These are phyloP conservation scores for Boletus reticuloceps DNA, from an alignment of 768 basidiomycete species.

Conservation along the genomic window DNA sequence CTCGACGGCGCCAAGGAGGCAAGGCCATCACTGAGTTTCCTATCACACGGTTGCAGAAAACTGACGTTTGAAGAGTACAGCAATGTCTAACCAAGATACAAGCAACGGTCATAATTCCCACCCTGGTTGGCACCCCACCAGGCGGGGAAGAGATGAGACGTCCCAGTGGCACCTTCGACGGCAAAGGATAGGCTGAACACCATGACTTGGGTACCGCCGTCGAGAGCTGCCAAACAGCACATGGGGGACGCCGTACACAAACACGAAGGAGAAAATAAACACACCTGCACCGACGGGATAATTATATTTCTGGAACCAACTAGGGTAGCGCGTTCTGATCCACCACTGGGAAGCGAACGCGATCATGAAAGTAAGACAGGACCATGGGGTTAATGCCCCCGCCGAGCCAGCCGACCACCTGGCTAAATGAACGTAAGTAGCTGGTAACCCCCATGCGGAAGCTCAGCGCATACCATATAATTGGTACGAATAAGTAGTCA, in stretches of 20 bases:
- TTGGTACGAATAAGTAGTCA: conserved; percentile 31
- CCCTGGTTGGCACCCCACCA: conserved; percentile 60
- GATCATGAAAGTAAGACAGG: conserved; percentile 15
- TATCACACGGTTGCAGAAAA: too few species aligned
- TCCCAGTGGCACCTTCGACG: conserved; percentile 49
- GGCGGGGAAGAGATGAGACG: conserved; percentile 46
- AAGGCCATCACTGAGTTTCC: too few species aligned
- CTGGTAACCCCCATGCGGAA: neutral
- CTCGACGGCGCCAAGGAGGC: too few species aligned
- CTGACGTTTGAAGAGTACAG: too few species aligned
- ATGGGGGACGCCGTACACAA: neutral
- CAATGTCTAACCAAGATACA: neutral
- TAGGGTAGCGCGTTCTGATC: conserved; percentile 33
- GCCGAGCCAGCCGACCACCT: conserved; percentile 12
- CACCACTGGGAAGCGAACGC: conserved; percentile 37
- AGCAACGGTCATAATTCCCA: conserved; percentile 37
- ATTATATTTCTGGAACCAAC: conserved; percentile 38
- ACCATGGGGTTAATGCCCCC: conserved; percentile 27
- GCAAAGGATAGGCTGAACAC: conserved; percentile 49
- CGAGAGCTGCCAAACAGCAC: conserved; percentile 24
- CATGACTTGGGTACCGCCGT: conserved; percentile 47
- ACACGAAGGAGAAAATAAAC: neutral
- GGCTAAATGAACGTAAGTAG: conserved; percentile 8
- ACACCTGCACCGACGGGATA: conserved; percentile 41
- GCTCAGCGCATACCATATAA: conserved; percentile 23